Evolutionary conservation across 441 rosid genomes (phyloP).

Genomic region (Dalechampia spathulata): DNA sequence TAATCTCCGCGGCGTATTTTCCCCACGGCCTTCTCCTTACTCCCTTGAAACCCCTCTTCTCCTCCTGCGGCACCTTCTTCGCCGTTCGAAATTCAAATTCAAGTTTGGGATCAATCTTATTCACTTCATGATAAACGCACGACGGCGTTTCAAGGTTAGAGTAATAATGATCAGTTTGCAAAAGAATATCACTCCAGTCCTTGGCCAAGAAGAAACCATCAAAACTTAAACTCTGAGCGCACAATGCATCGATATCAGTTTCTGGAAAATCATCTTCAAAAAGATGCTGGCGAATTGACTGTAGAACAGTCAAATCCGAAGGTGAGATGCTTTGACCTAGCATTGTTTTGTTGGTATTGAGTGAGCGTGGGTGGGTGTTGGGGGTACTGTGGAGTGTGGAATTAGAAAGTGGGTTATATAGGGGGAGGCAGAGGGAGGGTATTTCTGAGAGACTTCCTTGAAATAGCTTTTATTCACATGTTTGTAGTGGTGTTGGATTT

Average conservation of each 20-base stretch:
- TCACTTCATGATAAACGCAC: too few relatives aligned
- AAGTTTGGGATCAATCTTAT: too few relatives aligned
- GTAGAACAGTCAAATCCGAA: constrained; percentile 6
- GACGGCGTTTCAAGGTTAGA: too few relatives aligned
- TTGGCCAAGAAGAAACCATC: constrained; percentile 9
- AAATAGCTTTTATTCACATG: too few relatives aligned
- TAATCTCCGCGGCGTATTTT: constrained; percentile 53
- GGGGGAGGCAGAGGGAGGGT: too few relatives aligned
- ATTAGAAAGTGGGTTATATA: too few relatives aligned
- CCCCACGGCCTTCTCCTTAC: constrained; percentile 69
- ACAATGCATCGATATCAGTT: background rate
- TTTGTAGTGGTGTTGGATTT: too few relatives aligned
- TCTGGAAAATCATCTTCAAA: constrained; percentile 10
- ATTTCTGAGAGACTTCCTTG: too few relatives aligned
- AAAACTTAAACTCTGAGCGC: constrained; percentile 4
- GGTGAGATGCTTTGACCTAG: background rate
- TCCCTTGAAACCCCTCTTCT: constrained; percentile 16
- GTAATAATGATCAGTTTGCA: background rate
- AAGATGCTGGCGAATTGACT: constrained; percentile 20
- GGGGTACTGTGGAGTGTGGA: too few relatives aligned
- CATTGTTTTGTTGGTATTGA: constrained; percentile 1
- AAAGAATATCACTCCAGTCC: constrained; percentile 22
- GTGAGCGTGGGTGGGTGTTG: too few relatives aligned
- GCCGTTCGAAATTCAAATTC: background rate
- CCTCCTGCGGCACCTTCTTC: background rate